phyloP scores from a whole-genome alignment of 1,139 yeast species.

The Kodamaea ohmeri region DNA sequence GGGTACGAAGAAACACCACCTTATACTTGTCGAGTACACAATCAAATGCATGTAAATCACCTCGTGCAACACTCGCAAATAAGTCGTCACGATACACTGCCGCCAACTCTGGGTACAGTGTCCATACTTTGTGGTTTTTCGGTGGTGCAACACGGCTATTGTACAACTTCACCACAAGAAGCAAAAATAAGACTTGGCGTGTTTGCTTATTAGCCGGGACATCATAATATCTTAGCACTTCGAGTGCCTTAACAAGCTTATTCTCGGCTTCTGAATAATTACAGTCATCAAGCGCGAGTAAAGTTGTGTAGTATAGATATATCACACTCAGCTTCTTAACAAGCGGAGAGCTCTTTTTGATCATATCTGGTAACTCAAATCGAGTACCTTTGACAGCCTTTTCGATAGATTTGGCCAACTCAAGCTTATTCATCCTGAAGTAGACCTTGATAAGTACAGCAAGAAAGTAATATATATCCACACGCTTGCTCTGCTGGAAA shows the following conservation, averaged over 20 bases:
- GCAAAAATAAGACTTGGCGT: constrained; percentile 44
- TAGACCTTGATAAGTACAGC: constrained; percentile 72
- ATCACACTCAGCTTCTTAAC: constrained; percentile 22
- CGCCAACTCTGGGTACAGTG: constrained; percentile 40
- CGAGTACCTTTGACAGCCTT: constrained; percentile 64
- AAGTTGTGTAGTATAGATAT: constrained; percentile 65
- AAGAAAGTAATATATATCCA: constrained; percentile 71
- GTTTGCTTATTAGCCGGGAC: constrained; percentile 27
- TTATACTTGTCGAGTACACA: constrained; percentile 43
- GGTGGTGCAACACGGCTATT: constrained; percentile 43
- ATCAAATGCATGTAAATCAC: constrained; percentile 55
- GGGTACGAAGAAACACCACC: constrained; percentile 51
- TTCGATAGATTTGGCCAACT: constrained; percentile 75
- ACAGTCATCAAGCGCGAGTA: constrained; percentile 60
- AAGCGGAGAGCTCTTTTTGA: constrained; percentile 27
- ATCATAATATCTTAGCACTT: constrained; percentile 26
- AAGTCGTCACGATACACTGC: constrained; percentile 47
- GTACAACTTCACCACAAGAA: constrained; percentile 56
- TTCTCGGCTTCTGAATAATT: constrained; percentile 51
- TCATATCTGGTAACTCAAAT: constrained; percentile 45
- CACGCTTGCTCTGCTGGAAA: constrained; percentile 48
- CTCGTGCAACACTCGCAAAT: constrained; percentile 48
- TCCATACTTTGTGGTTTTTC: constrained; percentile 32
- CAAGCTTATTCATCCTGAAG: constrained; percentile 64
- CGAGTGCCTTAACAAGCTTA: constrained; percentile 49